Percentiles rank a stretch among this genome's conserved stretches.
Evolutionary conservation across 116 monocot species (phyloP).

Genomic region (Dioscorea cayenensis): DNA sequence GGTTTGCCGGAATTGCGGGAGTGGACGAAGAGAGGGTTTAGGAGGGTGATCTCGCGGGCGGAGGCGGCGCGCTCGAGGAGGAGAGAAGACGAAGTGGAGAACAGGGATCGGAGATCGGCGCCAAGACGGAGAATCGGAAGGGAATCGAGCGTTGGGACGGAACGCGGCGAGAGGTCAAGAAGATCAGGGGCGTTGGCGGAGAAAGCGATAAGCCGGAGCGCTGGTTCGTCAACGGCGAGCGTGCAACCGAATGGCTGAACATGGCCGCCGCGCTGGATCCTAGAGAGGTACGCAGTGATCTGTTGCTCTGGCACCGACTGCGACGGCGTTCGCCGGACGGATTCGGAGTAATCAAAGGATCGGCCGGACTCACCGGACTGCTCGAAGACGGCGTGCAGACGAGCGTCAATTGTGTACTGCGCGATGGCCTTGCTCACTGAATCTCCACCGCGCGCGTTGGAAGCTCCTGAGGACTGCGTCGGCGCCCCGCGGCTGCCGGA

Average conservation of each 20-base stretch:
- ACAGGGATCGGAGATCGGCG: slow-evolving; percentile 55
- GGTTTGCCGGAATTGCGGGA: slow-evolving; percentile 41
- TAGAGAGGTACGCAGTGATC: slow-evolving; percentile 57
- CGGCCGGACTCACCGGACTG: slow-evolving; percentile 39
- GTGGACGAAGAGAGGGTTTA: slow-evolving; percentile 66
- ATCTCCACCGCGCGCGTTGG: not conserved
- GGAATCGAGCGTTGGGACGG: slow-evolving; percentile 14
- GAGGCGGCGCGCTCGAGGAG: slow-evolving; percentile 46
- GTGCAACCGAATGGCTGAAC: slow-evolving; percentile 72
- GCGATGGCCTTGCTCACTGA: slow-evolving; percentile 38
- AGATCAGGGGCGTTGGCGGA: slow-evolving; percentile 34
- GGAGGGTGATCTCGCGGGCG: slow-evolving; percentile 56
- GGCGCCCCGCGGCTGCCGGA: not conserved
- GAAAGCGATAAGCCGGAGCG: slow-evolving; percentile 35
- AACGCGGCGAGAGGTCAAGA: slow-evolving; percentile 4
- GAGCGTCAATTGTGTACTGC: slow-evolving; percentile 61
- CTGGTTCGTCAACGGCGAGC: slow-evolving; percentile 25
- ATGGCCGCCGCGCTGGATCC: slow-evolving; percentile 67
- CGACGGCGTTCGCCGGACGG: slow-evolving; percentile 10
- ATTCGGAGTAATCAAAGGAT: slow-evolving; percentile 41
- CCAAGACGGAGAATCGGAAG: slow-evolving; percentile 22
- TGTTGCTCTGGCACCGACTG: slow-evolving; percentile 19
- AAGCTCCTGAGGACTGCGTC: not conserved
- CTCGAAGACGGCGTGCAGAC: slow-evolving; percentile 62
- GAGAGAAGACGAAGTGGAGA: slow-evolving; percentile 35